Conservation (phyloP, 2,329 filamentous ascomycete genomes). For the Botrytis elliptica region DNA sequence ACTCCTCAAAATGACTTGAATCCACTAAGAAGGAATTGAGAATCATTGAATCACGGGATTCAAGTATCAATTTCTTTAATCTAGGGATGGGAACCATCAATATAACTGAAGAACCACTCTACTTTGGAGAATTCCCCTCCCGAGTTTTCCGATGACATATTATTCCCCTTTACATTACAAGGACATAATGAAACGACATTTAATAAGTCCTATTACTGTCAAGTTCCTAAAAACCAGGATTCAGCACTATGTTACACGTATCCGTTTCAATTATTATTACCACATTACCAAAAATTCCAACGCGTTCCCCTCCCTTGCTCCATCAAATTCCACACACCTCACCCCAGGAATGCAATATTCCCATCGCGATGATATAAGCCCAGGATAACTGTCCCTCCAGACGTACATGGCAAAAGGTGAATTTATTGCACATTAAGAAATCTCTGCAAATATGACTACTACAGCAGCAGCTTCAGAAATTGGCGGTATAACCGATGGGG, state of each 20-base stretch:
- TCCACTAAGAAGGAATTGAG: no score
- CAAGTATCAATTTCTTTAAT: background rate
- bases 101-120: background rate
- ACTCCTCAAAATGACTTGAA: background rate
- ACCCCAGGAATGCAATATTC: background rate
- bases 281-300: background rate
- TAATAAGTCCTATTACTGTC: background rate
- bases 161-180: background rate
- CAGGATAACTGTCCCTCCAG: background rate
- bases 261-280: background rate
- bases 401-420: background rate
- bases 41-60: background rate
- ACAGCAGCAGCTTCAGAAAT: background rate
- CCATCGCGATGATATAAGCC: background rate
- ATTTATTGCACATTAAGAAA: background rate
- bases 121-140: background rate
- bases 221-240: no score
- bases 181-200: background rate
- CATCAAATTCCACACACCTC: background rate
- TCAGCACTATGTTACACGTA: no score
- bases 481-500: background rate
- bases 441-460: background rate
- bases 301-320: conserved; percentile 1
- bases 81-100: background rate
- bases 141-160: background rate